Evolutionary conservation across 2,329 filamentous ascomycete species (phyloP).

Genomic region (Cladosporium sphaerospermum): DNA sequence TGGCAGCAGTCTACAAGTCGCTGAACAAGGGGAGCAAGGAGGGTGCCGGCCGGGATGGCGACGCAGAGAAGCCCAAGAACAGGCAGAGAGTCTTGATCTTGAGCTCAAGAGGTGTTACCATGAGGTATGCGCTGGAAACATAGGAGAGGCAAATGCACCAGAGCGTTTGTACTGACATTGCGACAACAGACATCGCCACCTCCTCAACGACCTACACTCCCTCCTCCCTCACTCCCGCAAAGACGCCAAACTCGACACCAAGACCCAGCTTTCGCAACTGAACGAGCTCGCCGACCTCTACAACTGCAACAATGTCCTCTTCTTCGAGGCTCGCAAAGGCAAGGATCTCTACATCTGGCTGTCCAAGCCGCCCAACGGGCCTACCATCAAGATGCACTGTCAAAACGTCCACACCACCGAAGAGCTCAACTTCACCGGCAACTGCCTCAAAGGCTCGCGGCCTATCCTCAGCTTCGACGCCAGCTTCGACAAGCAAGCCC

Average conservation of each 20-base stretch:
- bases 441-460: slow-evolving; percentile 88
- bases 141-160: neutral
- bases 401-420: slow-evolving; percentile 86
- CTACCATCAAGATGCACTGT: slow-evolving; percentile 68
- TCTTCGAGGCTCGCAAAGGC: slow-evolving; percentile 91
- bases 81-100: slow-evolving; percentile 72
- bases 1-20: slow-evolving; percentile 54
- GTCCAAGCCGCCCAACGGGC: slow-evolving; percentile 80
- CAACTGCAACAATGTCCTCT: slow-evolving; percentile 91
- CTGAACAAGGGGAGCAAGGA: slow-evolving; percentile 40
- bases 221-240: slow-evolving; percentile 89
- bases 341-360: slow-evolving; percentile 95
- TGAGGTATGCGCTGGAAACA: slow-evolving; percentile 49
- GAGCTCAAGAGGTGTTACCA: slow-evolving; percentile 86
- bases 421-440: slow-evolving; percentile 92
- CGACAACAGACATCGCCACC: slow-evolving; percentile 70
- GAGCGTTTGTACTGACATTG: neutral
- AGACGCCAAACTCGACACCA: slow-evolving; percentile 95
- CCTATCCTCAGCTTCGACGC: slow-evolving; percentile 89
- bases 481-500: slow-evolving; percentile 63
- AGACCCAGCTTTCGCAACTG: slow-evolving; percentile 74
- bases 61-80: slow-evolving; percentile 34
- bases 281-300: slow-evolving; percentile 74
- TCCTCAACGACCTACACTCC: slow-evolving; percentile 80
- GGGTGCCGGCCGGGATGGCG: slow-evolving; percentile 28